A percentile compares a stretch with the other conserved stretches of the same genome.
Conservation (phyloP, 345 rosid genomes). For the Hibiscus syriacus region DNA sequence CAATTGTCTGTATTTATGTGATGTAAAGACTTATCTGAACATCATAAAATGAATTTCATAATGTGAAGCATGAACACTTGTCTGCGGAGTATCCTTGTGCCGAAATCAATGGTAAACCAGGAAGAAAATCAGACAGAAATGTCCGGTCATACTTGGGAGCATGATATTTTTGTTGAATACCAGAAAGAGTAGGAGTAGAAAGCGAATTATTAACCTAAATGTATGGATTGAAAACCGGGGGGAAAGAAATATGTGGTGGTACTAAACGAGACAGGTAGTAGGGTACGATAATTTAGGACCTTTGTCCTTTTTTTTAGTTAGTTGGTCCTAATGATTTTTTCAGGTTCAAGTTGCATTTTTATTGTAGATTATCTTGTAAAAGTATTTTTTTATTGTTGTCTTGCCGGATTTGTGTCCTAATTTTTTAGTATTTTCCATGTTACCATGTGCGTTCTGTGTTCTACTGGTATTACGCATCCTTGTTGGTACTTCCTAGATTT, state of each 20-base stretch:
- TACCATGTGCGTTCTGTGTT: neutral
- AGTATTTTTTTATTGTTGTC: neutral
- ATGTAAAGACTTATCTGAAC: neutral
- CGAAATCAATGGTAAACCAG: too few relatives aligned
- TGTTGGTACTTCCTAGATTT: neutral
- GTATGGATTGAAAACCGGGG: neutral
- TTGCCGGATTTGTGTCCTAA: neutral
- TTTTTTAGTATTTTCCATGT: too few relatives aligned
- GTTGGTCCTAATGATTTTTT: neutral
- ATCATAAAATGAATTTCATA: neutral
- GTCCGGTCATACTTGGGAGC: neutral
- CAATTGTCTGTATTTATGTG: neutral
- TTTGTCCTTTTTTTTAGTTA: too few relatives aligned
- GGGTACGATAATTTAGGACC: neutral
- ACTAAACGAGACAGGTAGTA: neutral
- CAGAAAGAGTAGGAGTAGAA: neutral
- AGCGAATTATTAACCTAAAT: neutral
- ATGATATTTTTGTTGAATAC: neutral
- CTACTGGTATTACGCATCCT: neutral
- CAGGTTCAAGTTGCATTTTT: too few relatives aligned
- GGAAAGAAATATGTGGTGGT: neutral
- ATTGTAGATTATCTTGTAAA: neutral
- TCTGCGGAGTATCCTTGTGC: neutral
- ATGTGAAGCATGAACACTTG: neutral
- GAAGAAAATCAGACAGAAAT: too few relatives aligned